Evolutionary conservation across 2,329 filamentous ascomycete genomes (phyloP).

Genomic region (Penicillium sp.): DNA sequence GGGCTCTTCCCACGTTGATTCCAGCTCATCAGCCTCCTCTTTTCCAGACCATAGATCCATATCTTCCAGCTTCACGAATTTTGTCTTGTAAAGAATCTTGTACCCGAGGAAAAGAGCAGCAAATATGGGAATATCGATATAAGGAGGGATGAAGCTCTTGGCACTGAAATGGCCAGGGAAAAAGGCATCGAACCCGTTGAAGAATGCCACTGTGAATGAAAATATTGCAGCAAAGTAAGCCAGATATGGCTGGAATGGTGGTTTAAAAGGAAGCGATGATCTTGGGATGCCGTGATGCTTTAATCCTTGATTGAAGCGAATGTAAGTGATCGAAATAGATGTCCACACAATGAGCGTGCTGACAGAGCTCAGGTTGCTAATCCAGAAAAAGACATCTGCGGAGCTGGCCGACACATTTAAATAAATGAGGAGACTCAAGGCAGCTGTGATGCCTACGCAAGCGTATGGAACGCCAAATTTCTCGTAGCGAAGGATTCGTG

Average conservation of each 20-base stretch:
- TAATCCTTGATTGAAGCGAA: slow-evolving; percentile 68
- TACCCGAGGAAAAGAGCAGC: slow-evolving; percentile 48
- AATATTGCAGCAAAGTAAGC: slow-evolving; percentile 64
- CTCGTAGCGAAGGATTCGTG: slow-evolving; percentile 43
- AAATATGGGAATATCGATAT: slow-evolving; percentile 60
- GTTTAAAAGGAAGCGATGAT: slow-evolving; percentile 66
- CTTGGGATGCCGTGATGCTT: slow-evolving; percentile 66
- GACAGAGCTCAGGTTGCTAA: slow-evolving; percentile 32
- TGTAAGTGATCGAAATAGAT: slow-evolving; percentile 66
- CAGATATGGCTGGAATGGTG: slow-evolving; percentile 66
- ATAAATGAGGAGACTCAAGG: slow-evolving; percentile 68
- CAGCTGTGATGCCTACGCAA: slow-evolving; percentile 63
- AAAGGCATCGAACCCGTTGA: slow-evolving; percentile 62
- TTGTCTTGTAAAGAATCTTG: slow-evolving; percentile 33
- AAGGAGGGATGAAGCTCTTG: slow-evolving; percentile 61
- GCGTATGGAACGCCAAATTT: slow-evolving; percentile 67
- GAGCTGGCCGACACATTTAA: slow-evolving; percentile 65
- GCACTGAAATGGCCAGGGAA: slow-evolving; percentile 37
- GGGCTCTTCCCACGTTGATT: slow-evolving; percentile 31
- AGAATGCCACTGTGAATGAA: slow-evolving; percentile 59
- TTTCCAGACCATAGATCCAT: slow-evolving; percentile 28
- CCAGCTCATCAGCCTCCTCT: slow-evolving; percentile 24
- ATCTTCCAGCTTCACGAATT: slow-evolving; percentile 31
- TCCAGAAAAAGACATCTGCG: slow-evolving; percentile 59
- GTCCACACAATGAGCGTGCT: slow-evolving; percentile 38